Evolutionary conservation across 1,139 yeast genomes (phyloP), one percentile per base, ranked within the genome.

Genomic region (Suhomyces chickasaworum): DNA sequence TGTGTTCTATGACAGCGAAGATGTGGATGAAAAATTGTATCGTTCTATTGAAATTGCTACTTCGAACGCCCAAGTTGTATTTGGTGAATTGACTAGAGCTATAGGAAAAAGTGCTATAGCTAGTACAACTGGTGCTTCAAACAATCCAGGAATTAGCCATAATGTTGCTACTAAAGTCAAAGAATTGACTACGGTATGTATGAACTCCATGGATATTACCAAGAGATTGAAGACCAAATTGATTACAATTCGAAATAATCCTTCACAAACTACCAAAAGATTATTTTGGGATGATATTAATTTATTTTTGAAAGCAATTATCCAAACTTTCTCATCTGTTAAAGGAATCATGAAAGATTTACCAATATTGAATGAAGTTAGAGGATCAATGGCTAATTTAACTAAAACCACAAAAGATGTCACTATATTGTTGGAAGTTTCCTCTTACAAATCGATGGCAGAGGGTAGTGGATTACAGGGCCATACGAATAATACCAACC

Each of bases 381-480:
- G 97, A 50, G 82, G 89, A 5, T 84, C 88, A 7, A 78, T 91
- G 69, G 89, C 96, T 0, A 80, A 83, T 29, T 71, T 91, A 48
- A 90, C 97, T 0, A 84, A 89, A 52, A 86, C 91, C 4, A 89
- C 97, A 2, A 91, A 91, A 59, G 98, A 91, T 57, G 88, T 91
- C 10, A 90, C 97, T 0, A 83, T 88, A 12, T 73, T 88, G 55
- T 68, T 90, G 39, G 97, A 90, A 59, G 69, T 70, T 5, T 72
- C 78, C 0, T 69, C 77, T 1, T 74, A 73, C 51, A 71, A 69
- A 49, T 52, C 71, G 4, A 68, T 73, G 60, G 57, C 74, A 1
- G 55, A 55, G 4, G 17, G 39, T 3, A 44, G 41, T 20, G 33
- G 27, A 10, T 27, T 42, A 10, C 44, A 41, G 30, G 50, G 52